phyloP scores from a whole-genome alignment of 805 yeast genomes.

The Danielozyma ontarioensis region DNA sequence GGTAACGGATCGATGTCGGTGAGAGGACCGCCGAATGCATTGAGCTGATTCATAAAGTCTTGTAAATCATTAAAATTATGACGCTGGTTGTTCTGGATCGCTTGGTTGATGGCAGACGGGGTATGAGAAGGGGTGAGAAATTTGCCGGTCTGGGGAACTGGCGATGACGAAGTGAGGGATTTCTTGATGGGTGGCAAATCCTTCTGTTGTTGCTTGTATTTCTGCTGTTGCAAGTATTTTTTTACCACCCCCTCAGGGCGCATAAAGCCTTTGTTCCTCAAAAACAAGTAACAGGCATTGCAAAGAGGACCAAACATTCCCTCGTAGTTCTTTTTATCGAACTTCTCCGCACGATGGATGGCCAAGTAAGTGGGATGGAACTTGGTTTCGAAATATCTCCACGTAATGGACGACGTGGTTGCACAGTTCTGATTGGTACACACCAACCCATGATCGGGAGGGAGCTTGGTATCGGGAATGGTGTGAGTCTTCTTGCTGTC shows the following conservation, averaged over 20 bases:
- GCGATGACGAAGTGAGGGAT: slow-evolving; percentile 19
- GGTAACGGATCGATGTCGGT: slow-evolving; percentile 44
- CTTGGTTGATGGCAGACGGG: slow-evolving; percentile 34
- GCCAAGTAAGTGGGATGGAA: slow-evolving; percentile 33
- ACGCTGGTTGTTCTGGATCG: slow-evolving; percentile 20
- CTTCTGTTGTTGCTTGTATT: slow-evolving; percentile 32
- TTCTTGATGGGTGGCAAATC: slow-evolving; percentile 10
- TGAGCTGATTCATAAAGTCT: slow-evolving; percentile 26
- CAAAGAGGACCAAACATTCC: slow-evolving; percentile 46
- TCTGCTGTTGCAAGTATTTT: slow-evolving; percentile 40
- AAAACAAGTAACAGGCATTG: slow-evolving; percentile 41
- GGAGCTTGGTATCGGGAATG: slow-evolving; percentile 32
- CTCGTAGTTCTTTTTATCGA: slow-evolving; percentile 36
- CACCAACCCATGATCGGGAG: slow-evolving; percentile 33
- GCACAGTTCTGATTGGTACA: slow-evolving; percentile 39
- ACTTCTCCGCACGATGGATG: slow-evolving; percentile 31
- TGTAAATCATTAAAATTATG: slow-evolving; percentile 26
- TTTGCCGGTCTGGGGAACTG: slow-evolving; percentile 19
- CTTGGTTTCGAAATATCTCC: slow-evolving; percentile 41
- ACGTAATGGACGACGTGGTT: slow-evolving; percentile 33
- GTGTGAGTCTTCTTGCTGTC: slow-evolving; percentile 41
- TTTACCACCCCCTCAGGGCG: slow-evolving; percentile 43
- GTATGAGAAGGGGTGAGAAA: slow-evolving; percentile 38
- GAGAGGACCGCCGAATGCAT: slow-evolving; percentile 38
- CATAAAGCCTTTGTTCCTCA: slow-evolving; percentile 40